A percentile compares a stretch with the other conserved stretches of the same genome.
Evolutionary conservation across 2,329 filamentous ascomycete genomes (phyloP).

Genomic region (Talaromyces sp.): DNA sequence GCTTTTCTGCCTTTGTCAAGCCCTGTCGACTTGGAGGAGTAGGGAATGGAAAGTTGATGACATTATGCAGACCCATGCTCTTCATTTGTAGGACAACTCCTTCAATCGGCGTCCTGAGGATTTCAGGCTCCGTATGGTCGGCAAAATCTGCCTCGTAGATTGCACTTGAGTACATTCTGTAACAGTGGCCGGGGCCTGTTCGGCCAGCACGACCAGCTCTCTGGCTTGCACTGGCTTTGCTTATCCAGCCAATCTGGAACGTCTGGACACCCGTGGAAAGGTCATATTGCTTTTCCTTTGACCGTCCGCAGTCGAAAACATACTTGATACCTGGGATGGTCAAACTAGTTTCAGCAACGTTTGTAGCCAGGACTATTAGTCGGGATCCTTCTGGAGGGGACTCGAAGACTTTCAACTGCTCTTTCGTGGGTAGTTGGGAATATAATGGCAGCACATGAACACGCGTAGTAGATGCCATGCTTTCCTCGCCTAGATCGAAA

Average conservation of each 20-base stretch:
- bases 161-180: conserved; percentile 87
- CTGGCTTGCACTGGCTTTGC: conserved; percentile 91
- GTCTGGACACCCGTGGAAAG: conserved; percentile 86
- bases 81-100: conserved; percentile 91
- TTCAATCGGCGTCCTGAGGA: conserved; percentile 87
- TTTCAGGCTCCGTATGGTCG: conserved; percentile 81
- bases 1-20: conserved; percentile 76
- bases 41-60: conserved; percentile 93
- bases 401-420: conserved; percentile 89
- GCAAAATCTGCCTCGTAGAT: conserved; percentile 84
- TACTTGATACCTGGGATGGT: conserved; percentile 95
- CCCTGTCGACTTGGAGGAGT: conserved; percentile 76
- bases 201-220: conserved; percentile 89
- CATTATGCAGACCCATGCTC: conserved; percentile 83
- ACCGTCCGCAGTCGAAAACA: conserved; percentile 89
- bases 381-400: conserved; percentile 75
- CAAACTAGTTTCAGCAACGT: conserved; percentile 94
- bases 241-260: conserved; percentile 94
- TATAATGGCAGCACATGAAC: conserved; percentile 92
- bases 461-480: conserved; percentile 56
- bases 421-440: conserved; percentile 82
- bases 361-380: conserved; percentile 86
- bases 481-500: conserved; percentile 62
- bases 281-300: conserved; percentile 89
- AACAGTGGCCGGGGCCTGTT: conserved; percentile 94